Evolutionary conservation across 2,329 filamentous ascomycete genomes (phyloP), one percentile per base, ranked within the genome.

Genomic region (Alternaria atra): DNA sequence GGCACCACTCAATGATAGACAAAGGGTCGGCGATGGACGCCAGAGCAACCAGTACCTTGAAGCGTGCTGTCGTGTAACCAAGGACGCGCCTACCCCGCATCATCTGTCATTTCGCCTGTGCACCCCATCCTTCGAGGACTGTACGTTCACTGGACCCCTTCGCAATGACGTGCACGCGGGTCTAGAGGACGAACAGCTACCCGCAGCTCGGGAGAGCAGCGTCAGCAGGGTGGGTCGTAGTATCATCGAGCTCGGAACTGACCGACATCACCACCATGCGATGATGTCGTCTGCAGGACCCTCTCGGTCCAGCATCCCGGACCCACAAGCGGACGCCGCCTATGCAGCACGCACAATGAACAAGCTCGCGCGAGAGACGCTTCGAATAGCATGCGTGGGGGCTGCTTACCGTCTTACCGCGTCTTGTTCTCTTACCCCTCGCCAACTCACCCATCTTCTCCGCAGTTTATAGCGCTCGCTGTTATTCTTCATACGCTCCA

Each of bases 361-460:
- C 54, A 70, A 65, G 64, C 66, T 67, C 61, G 63, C 65, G 61
- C 68, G 65, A 61, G 66, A 71, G 54, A 65, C 70, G 65, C 63
- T 58, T 57, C 43, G 12, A 46, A 44, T 42, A 13, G 62, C 13
- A 27, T 7, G 27, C 53, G 64, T 64, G 66, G 60, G 58, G 53
- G 52, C 35, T 32, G 23, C 35, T 52, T 27, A 32, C 52, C 25
- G 43, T 61, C 35, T 40, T 56, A 61, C 56, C 40, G 42, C 52
- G 20, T 46, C 44, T 35, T 32, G 23, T 42, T 32, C 44, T 47
- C 34, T 51, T 47, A 58, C 62, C 65, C 69, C 66, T 68, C 70
- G 68, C 71, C 71, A 74, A 59, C 72, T 61, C 72, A 73, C 69
- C 67, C 64, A 46, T 44, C 59, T 53, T 43, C 53, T 67, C 60